Evolutionary conservation across 331 rosid genomes (phyloP), one percentile per base, ranked within the genome.

Genomic region (Quercus tomentella): DNA sequence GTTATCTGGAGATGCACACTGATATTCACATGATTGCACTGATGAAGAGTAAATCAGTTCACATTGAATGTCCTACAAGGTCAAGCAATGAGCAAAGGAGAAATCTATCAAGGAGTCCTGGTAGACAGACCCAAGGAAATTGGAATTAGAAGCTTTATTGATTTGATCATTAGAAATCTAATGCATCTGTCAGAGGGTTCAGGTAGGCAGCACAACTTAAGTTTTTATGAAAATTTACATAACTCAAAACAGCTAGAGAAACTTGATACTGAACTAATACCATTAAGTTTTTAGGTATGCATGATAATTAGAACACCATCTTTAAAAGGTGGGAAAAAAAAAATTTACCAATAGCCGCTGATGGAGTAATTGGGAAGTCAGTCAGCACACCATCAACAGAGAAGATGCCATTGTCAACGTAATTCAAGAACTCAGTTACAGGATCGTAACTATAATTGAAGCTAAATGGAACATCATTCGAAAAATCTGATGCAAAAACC

Each of bases 391-490:
- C 99, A 58, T 96, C 99, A 82, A 96, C 97, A 45, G 97, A 82
- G 86, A 96, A 96, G 20, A 83, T 75, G 2, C 86, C 97, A 18
- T 89, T 88, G 89, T 96, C 98, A 16, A 91, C 30, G 83, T 84
- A 90, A 10, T 81, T 79, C 52, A 96, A 88, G 87, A 70, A 86
- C 82, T 96, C 99, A 1, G 97, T 70, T 56, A 90, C 66, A 66
- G 99, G 99, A 82, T 96, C 99, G 72, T 86, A 96, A 84, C 99
- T 93, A 85, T 90, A 89, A 78, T 93, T 92, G 85, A 17, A 93
- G 88, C 92, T 79, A 31, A 74, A 5, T 60, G 93, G 88, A 77
- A 83, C 4, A 41, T 96, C 99, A 83, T 86, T 96, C 11, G 25
- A 57, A 80, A 93, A 93, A 72, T 82, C 94, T 60, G 97, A 86